These are phyloP conservation scores for Paraleonurus japonicus DNA, from an alignment of 257 asterid genomes.

Conservation along the genomic window DNA sequence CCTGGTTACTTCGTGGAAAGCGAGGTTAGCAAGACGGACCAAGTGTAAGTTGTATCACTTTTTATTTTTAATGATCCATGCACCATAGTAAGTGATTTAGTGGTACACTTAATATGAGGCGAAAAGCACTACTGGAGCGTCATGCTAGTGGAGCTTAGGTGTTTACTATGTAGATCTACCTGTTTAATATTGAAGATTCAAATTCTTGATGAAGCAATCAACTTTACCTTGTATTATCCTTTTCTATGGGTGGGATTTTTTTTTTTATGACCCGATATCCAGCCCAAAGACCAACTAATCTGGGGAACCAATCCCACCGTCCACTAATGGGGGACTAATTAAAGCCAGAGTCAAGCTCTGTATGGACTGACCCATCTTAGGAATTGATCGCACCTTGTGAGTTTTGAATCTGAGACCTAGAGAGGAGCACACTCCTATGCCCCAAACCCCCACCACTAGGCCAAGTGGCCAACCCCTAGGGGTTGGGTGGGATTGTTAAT, in stretches of 20 bases:
- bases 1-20: slow-evolving; percentile 76
- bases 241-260: not conserved
- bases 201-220: slow-evolving; percentile 18
- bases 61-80: not conserved
- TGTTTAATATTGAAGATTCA: not conserved
- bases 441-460: no score
- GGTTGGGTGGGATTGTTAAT: not conserved
- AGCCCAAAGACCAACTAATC: no score
- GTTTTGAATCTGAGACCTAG: no score
- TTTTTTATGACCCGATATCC: no score
- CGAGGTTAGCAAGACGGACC: slow-evolving; percentile 41
- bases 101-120: not conserved
- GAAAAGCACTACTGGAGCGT: not conserved
- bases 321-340: no score
- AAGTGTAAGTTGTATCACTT: slow-evolving; percentile 39
- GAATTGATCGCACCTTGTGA: no score
- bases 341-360: no score
- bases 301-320: no score
- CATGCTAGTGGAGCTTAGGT: slow-evolving; percentile 6
- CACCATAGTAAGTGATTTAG: not conserved
- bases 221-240: not conserved
- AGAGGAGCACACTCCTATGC: no score
- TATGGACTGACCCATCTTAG: no score
- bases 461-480: no score
- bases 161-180: not conserved